Conservation (phyloP, 306 rosid genomes). For the Begonia peltatifolia region DNA sequence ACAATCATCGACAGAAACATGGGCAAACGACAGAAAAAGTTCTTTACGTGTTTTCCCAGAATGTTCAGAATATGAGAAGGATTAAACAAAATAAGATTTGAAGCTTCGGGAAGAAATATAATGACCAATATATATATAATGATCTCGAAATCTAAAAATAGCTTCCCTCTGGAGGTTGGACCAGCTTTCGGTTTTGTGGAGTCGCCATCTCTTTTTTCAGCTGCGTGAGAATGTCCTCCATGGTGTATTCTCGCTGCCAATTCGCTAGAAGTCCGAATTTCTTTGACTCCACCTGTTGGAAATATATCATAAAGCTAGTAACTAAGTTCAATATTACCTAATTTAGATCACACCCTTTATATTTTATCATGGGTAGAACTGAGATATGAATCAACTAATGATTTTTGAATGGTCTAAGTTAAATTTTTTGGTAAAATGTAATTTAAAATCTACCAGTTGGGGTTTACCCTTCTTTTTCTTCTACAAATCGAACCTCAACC, state of each 20-base stretch:
- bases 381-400: neutral
- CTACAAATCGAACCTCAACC: too few relatives aligned
- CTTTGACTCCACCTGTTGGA: slow-evolving; percentile 81
- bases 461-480: neutral
- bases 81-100: neutral
- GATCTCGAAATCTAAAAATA: slow-evolving; percentile 55
- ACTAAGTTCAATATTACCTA: too few relatives aligned
- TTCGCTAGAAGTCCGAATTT: slow-evolving; percentile 87
- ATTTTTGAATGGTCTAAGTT: neutral
- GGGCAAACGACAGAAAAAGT: slow-evolving; percentile 5
- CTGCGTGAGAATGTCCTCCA: slow-evolving; percentile 98
- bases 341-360: too few relatives aligned
- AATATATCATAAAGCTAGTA: neutral
- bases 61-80: slow-evolving; percentile 21
- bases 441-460: too few relatives aligned
- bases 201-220: slow-evolving; percentile 99
- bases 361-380: neutral
- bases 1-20: slow-evolving; percentile 9
- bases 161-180: slow-evolving; percentile 99
- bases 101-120: slow-evolving; percentile 46
- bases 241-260: slow-evolving; percentile 97
- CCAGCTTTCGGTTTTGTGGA: slow-evolving; percentile 93
- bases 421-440: too few relatives aligned
- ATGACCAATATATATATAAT: slow-evolving; percentile 3
- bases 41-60: slow-evolving; percentile 7